Conservation (phyloP, 2,329 filamentous ascomycete species). For the Beauveria rudraprayagi region DNA sequence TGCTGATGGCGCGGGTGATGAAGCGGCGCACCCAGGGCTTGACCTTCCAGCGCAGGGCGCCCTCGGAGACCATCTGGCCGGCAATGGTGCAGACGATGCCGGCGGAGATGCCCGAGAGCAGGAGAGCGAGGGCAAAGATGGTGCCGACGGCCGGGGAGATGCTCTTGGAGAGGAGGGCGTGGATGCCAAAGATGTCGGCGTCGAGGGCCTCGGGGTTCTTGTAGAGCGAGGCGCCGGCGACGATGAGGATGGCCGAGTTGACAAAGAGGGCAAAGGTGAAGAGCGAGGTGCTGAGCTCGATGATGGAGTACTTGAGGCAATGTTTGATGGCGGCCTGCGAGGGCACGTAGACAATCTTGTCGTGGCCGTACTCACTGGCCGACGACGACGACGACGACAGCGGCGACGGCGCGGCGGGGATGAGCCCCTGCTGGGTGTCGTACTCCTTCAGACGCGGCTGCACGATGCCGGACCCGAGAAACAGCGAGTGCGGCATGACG, state of each 20-base stretch:
- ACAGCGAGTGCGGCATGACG: slow-evolving; percentile 63
- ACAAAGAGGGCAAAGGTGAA: slow-evolving; percentile 81
- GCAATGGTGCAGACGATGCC: slow-evolving; percentile 86
- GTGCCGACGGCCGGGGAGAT: slow-evolving; percentile 71
- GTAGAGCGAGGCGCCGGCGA: slow-evolving; percentile 71
- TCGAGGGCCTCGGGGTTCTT: slow-evolving; percentile 49
- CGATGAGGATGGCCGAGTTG: slow-evolving; percentile 74
- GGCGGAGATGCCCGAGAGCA: slow-evolving; percentile 72
- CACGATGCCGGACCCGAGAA: slow-evolving; percentile 61
- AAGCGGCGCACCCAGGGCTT: slow-evolving; percentile 72
- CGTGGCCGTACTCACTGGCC: slow-evolving; percentile 24
- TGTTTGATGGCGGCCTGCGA: slow-evolving; percentile 64
- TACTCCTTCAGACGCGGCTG: slow-evolving; percentile 59
- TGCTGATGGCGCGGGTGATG: slow-evolving; percentile 70
- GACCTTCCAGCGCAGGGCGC: slow-evolving; percentile 66
- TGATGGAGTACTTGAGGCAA: slow-evolving; percentile 65
- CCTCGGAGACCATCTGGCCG: slow-evolving; percentile 83
- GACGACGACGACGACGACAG: slow-evolving; percentile 16
- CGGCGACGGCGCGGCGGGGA: slow-evolving; percentile 28
- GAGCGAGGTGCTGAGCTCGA: slow-evolving; percentile 62
- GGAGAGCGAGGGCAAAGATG: slow-evolving; percentile 73
- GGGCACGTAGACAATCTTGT: slow-evolving; percentile 58
- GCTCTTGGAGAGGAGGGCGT: slow-evolving; percentile 58
- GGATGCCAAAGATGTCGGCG: slow-evolving; percentile 78
- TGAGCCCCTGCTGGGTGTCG: slow-evolving; percentile 48